Conservation (phyloP, 2,329 filamentous ascomycete genomes). For the Gnomoniopsis sp. region DNA sequence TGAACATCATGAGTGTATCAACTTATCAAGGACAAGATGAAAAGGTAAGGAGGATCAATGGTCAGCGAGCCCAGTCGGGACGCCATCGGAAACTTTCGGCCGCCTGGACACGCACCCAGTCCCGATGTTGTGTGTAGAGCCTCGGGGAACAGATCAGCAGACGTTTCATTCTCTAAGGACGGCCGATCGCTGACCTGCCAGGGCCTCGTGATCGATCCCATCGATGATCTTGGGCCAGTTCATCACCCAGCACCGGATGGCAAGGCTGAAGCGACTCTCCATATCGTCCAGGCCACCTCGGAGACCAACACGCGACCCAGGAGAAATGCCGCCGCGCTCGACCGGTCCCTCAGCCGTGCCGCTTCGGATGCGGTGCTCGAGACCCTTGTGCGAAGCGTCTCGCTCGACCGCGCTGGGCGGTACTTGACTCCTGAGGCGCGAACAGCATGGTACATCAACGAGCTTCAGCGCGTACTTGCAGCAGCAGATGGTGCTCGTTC, state of each 20-base stretch:
- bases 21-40: too few relatives aligned
- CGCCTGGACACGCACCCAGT: neutral
- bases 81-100: constrained; percentile 1
- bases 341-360: neutral
- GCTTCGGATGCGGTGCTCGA: neutral
- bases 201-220: neutral
- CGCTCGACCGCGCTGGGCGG: neutral
- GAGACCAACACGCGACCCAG: neutral
- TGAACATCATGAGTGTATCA: too few relatives aligned
- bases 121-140: neutral
- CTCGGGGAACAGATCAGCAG: neutral
- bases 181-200: neutral
- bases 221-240: neutral
- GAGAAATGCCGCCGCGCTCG: neutral
- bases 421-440: neutral
- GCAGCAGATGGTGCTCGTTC: neutral
- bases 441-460: neutral
- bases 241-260: neutral
- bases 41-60: too few relatives aligned
- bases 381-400: neutral
- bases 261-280: neutral
- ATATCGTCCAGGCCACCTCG: neutral
- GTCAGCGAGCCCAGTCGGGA: constrained; percentile 19
- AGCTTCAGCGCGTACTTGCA: neutral
- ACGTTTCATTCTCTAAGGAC: neutral